phyloP scores from a whole-genome alignment of 1,284 basidiomycete species.

The Tylopilus sp. region DNA sequence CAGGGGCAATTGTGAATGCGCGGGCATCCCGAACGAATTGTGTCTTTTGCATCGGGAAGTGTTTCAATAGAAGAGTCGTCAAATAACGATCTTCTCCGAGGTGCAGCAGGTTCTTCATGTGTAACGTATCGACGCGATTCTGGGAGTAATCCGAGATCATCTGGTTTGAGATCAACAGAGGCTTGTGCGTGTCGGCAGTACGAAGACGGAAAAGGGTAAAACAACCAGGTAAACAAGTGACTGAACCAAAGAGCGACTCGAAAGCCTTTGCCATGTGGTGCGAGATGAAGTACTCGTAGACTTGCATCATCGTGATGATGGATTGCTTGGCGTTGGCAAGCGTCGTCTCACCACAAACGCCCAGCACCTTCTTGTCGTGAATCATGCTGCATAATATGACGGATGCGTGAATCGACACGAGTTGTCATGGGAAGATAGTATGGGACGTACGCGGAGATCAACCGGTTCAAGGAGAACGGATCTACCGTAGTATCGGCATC shows the following conservation, averaged over 20 bases:
- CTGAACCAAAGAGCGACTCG: slow-evolving; percentile 79
- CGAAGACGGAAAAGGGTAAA: slow-evolving; percentile 33
- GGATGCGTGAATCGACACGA: slow-evolving; percentile 66
- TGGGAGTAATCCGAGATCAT: slow-evolving; percentile 97
- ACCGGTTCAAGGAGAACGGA: slow-evolving; percentile 79
- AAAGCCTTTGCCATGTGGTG: slow-evolving; percentile 84
- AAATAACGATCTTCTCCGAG: slow-evolving; percentile 49
- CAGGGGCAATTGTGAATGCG: slow-evolving; percentile 88
- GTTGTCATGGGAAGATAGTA: slow-evolving; percentile 29
- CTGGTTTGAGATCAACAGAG: slow-evolving; percentile 94
- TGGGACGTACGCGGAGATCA: slow-evolving; percentile 60
- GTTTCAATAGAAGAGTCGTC: slow-evolving; percentile 94
- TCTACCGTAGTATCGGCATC: slow-evolving; percentile 92
- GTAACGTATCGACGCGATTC: slow-evolving; percentile 85
- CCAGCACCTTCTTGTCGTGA: slow-evolving; percentile 87
- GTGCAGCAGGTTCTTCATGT: slow-evolving; percentile 97
- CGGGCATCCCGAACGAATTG: slow-evolving; percentile 91
- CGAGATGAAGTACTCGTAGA: slow-evolving; percentile 85
- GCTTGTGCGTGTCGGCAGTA: slow-evolving; percentile 88
- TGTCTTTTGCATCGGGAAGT: slow-evolving; percentile 96
- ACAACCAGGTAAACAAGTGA: slow-evolving; percentile 39
- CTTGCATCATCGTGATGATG: slow-evolving; percentile 99
- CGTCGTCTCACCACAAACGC: slow-evolving; percentile 95
- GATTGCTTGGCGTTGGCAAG: slow-evolving; percentile 86
- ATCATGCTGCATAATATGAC: slow-evolving; percentile 67